Percentiles rank a stretch among this genome's conserved stretches.
phyloP scores from a whole-genome alignment of 1,284 basidiomycete species.

The Heterobasidion annosum region DNA sequence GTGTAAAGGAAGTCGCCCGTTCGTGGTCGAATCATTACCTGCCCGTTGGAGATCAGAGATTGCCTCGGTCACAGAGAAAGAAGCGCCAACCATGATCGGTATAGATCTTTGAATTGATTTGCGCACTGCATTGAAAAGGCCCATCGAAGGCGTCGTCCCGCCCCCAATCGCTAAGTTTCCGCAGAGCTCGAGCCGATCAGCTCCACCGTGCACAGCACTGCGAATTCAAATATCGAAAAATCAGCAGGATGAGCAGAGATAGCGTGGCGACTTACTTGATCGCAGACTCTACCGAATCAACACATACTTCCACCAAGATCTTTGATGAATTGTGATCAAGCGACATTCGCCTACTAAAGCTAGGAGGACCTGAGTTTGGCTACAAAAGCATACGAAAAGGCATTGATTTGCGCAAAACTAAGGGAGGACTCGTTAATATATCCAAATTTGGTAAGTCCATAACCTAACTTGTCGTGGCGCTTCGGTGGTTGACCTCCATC shows the following conservation, averaged over 20 bases:
- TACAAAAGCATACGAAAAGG: too few relatives aligned
- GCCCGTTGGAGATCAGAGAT: background rate
- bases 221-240: background rate
- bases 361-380: too few relatives aligned
- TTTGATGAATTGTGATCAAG: background rate
- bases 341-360: too few relatives aligned
- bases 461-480: too few relatives aligned
- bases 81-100: slow-evolving; percentile 55
- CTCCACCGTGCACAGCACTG: slow-evolving; percentile 62
- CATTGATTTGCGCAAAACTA: too few relatives aligned
- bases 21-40: slow-evolving; percentile 77
- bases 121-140: slow-evolving; percentile 52
- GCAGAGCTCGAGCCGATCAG: slow-evolving; percentile 74
- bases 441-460: too few relatives aligned
- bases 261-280: slow-evolving; percentile 31
- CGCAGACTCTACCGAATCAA: slow-evolving; percentile 73
- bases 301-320: slow-evolving; percentile 60
- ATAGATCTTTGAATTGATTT: slow-evolving; percentile 29
- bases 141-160: slow-evolving; percentile 71
- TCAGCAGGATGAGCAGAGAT: slow-evolving; percentile 16
- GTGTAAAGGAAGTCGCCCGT: slow-evolving; percentile 72
- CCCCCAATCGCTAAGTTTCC: slow-evolving; percentile 63
- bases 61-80: background rate
- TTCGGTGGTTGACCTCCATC: too few relatives aligned
- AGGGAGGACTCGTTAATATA: too few relatives aligned